phyloP scores from a whole-genome alignment of 1,284 basidiomycete genomes.

The Mycosarcoma maydis region DNA sequence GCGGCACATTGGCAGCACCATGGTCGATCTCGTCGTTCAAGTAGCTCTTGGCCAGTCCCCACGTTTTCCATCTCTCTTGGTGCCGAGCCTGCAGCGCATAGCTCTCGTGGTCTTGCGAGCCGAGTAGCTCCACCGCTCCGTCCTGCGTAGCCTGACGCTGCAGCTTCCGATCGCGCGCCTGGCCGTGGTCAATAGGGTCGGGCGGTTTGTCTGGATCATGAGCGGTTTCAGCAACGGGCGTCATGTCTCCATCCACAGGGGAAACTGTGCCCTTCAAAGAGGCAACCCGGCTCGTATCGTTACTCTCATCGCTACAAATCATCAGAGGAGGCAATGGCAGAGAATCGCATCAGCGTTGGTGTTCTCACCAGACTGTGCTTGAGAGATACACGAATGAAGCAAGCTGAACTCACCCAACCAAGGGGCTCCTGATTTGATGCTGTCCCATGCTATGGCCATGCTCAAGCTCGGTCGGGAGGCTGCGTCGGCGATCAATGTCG shows the following conservation, averaged over 20 bases:
- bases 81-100: slow-evolving; percentile 21
- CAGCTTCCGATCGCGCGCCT: slow-evolving; percentile 27
- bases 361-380: neutral
- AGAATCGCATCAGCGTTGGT: neutral
- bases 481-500: neutral
- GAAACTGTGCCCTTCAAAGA: slow-evolving; percentile 9
- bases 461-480: neutral
- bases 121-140: slow-evolving; percentile 35
- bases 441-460: neutral
- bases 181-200: slow-evolving; percentile 6
- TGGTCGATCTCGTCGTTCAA: slow-evolving; percentile 54
- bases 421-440: slow-evolving; percentile 18
- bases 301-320: slow-evolving; percentile 21
- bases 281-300: neutral
- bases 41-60: slow-evolving; percentile 35
- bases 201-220: slow-evolving; percentile 35
- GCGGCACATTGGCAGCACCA: slow-evolving; percentile 43
- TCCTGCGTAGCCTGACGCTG: slow-evolving; percentile 35
- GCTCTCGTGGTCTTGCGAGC: slow-evolving; percentile 29
- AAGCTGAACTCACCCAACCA: slow-evolving; percentile 26
- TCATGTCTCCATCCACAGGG: neutral
- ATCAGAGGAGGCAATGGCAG: neutral
- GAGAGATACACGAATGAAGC: neutral
- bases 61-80: slow-evolving; percentile 12
- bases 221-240: neutral